Evolutionary conservation across 257 asterid genomes (phyloP).

Genomic region (Penstemon eatonii): DNA sequence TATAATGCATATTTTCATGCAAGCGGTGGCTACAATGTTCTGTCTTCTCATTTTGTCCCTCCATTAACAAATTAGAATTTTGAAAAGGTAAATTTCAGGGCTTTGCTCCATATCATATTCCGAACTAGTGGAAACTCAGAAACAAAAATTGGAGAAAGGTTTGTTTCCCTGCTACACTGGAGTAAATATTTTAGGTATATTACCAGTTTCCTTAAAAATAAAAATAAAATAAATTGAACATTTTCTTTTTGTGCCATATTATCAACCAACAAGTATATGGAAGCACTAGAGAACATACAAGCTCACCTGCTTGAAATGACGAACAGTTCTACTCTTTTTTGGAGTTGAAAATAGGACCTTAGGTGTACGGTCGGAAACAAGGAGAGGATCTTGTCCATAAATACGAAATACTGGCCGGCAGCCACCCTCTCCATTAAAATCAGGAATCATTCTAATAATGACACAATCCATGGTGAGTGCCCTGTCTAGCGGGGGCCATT

Average conservation of each 20-base stretch:
- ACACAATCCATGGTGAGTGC: slow-evolving; percentile 85
- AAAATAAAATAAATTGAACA: neutral
- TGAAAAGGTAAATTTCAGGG: neutral
- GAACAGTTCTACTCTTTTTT: slow-evolving; percentile 64
- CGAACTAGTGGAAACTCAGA: neutral
- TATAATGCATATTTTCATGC: neutral
- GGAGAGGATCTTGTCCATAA: slow-evolving; percentile 77
- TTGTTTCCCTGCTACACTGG: slow-evolving; percentile 8
- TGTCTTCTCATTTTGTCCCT: slow-evolving; percentile 7
- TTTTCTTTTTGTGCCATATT: neutral
- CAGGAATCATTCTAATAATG: slow-evolving; percentile 81
- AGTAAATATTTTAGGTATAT: neutral
- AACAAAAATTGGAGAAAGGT: neutral
- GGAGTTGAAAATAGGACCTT: slow-evolving; percentile 79
- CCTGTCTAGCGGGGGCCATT: slow-evolving; percentile 95
- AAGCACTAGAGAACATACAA: slow-evolving; percentile 22
- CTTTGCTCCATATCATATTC: slow-evolving; percentile 5
- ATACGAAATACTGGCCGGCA: slow-evolving; percentile 87
- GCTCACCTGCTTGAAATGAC: slow-evolving; percentile 84
- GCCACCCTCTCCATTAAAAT: slow-evolving; percentile 82
- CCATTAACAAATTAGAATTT: neutral
- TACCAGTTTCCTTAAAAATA: neutral
- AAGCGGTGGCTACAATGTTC: neutral
- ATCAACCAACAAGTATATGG: slow-evolving; percentile 17
- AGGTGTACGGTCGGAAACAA: slow-evolving; percentile 67